These are phyloP conservation scores for Aspergillus aculeatinus DNA, from an alignment of 2,329 filamentous ascomycete species.

Conservation along the genomic window DNA sequence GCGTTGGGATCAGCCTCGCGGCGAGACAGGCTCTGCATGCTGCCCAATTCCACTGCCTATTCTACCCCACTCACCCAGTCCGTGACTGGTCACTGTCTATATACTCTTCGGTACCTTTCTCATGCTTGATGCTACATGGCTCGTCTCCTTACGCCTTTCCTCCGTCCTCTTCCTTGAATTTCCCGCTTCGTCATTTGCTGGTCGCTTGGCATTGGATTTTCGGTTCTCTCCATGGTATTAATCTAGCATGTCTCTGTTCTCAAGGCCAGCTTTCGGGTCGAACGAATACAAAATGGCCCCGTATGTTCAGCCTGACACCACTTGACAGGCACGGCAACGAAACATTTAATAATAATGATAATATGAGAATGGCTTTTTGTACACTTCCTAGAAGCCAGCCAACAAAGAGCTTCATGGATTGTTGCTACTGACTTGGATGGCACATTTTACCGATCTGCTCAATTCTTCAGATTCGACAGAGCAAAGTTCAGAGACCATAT, in stretches of 20 bases:
- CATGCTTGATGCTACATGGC: background rate
- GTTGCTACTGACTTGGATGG: background rate
- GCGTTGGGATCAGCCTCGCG: no score
- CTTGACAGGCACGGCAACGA: background rate
- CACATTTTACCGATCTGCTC: background rate
- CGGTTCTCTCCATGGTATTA: background rate
- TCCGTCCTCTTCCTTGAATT: background rate
- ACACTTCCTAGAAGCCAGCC: background rate
- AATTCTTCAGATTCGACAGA: background rate
- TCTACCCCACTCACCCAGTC: background rate
- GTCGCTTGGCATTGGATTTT: background rate
- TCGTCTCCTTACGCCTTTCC: background rate
- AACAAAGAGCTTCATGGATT: background rate
- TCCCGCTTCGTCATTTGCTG: background rate
- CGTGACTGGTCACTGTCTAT: background rate
- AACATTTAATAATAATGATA: slow-evolving; percentile 37
- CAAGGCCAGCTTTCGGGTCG: slow-evolving; percentile 15
- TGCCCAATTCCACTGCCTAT: background rate
- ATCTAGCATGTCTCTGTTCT: background rate
- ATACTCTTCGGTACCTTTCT: background rate
- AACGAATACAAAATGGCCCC: slow-evolving; percentile 29
- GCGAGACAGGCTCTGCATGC: no score
- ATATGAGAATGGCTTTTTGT: slow-evolving; percentile 14
- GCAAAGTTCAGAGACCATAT: background rate
- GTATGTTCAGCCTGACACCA: background rate